Conservation (phyloP, 805 yeast genomes). For the Spathaspora sp. region DNA sequence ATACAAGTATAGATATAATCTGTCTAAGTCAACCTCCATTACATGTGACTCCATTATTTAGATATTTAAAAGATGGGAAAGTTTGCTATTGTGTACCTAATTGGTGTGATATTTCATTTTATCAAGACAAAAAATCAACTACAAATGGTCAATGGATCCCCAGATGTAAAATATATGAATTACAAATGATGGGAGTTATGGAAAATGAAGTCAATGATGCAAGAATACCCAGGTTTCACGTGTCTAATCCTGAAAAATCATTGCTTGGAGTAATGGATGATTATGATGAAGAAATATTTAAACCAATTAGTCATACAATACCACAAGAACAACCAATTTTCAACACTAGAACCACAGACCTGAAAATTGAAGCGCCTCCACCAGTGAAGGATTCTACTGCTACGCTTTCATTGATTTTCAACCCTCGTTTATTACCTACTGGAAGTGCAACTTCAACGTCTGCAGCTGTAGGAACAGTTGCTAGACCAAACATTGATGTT, state of each 20-base stretch:
- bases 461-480: slow-evolving; percentile 35
- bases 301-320: slow-evolving; percentile 11
- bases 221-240: slow-evolving; percentile 56
- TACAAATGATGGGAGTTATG: slow-evolving; percentile 98
- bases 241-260: slow-evolving; percentile 27
- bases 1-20: slow-evolving; percentile 82
- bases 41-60: slow-evolving; percentile 85
- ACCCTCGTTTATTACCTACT: slow-evolving; percentile 11
- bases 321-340: background rate
- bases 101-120: slow-evolving; percentile 93
- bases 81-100: slow-evolving; percentile 80
- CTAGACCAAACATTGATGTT: slow-evolving; percentile 21
- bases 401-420: slow-evolving; percentile 26
- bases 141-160: slow-evolving; percentile 75
- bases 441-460: slow-evolving; percentile 29
- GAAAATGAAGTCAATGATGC: slow-evolving; percentile 80
- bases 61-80: slow-evolving; percentile 53
- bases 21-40: slow-evolving; percentile 89
- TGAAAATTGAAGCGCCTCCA: background rate
- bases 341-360: background rate
- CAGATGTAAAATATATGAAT: slow-evolving; percentile 85
- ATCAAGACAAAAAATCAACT: slow-evolving; percentile 51
- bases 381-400: slow-evolving; percentile 13
- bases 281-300: slow-evolving; percentile 62
- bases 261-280: slow-evolving; percentile 60